A percentile compares a stretch with the other conserved stretches of the same genome.
phyloP scores from a whole-genome alignment of 2,329 filamentous ascomycete species.

The Fusarium globosum region DNA sequence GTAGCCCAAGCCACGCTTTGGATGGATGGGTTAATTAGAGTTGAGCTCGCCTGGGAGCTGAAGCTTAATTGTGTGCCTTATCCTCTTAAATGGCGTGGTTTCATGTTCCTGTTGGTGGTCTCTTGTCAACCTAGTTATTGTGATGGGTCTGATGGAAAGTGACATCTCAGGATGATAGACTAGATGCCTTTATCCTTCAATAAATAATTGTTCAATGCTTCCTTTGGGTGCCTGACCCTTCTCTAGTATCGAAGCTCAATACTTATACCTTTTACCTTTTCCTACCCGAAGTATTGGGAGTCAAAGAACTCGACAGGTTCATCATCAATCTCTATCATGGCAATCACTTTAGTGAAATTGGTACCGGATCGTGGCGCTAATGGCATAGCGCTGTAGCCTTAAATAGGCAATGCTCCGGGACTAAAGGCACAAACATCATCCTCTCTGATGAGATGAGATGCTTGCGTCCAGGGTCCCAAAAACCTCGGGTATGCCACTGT shows the following conservation, averaged over 20 bases:
- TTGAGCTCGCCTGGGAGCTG: not conserved
- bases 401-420: not conserved
- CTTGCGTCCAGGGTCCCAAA: too few relatives aligned
- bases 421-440: not conserved
- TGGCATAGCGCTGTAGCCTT: not conserved
- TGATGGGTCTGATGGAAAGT: not conserved
- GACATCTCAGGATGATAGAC: not conserved
- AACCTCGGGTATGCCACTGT: not conserved
- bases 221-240: not conserved
- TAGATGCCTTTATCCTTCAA: accelerated
- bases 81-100: not conserved
- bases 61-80: not conserved
- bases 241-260: too few relatives aligned
- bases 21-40: not conserved
- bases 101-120: not conserved
- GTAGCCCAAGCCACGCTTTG: not conserved
- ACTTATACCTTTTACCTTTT: not conserved
- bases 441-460: not conserved
- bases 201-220: accelerated
- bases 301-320: not conserved
- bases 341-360: not conserved
- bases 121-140: not conserved
- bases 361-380: not conserved
- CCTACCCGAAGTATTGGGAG: too few relatives aligned
- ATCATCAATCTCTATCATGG: not conserved